Conservation (phyloP, 441 rosid genomes). For the Euphorbia schlechtendalii region DNA sequence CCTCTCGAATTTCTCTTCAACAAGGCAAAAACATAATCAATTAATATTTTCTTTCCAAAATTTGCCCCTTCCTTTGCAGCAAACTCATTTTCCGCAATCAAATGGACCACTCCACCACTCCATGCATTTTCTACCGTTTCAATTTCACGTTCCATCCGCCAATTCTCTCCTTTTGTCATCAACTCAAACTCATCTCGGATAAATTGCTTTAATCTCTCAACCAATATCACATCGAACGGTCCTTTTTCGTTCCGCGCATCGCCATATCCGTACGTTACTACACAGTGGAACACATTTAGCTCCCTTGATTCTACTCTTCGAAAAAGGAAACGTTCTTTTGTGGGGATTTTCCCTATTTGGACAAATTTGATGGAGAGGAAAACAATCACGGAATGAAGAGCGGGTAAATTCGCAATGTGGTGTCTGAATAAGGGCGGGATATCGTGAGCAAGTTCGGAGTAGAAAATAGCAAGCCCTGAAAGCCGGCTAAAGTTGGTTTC, state of each 20-base stretch:
- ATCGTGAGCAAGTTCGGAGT: constrained; percentile 46
- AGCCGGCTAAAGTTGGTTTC: constrained; percentile 23
- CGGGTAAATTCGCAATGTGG: constrained; percentile 25
- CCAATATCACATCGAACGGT: constrained; percentile 33
- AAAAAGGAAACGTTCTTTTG: constrained; percentile 33
- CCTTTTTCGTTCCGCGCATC: constrained; percentile 32
- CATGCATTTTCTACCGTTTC: constrained; percentile 31
- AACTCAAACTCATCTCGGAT: constrained; percentile 21
- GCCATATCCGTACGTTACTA: constrained; percentile 47
- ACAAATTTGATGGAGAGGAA: constrained; percentile 45
- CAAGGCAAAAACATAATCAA: constrained; percentile 43
- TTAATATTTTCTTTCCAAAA: constrained; percentile 32
- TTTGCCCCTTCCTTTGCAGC: constrained; percentile 35
- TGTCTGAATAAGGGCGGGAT: constrained; percentile 48
- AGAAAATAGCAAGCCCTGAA: constrained; percentile 48
- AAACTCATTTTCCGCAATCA: constrained; percentile 51
- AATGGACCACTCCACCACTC: constrained; percentile 39
- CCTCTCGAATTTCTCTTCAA: constrained; percentile 43
- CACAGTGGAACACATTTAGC: constrained; percentile 38
- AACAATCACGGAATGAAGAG: constrained; percentile 20
- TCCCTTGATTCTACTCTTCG: constrained; percentile 33
- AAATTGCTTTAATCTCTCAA: constrained; percentile 37
- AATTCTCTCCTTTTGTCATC: background rate
- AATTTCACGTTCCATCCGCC: constrained; percentile 3
- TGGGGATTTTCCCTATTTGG: constrained; percentile 33